Base-by-base conservation (phyloP, 768 basidiomycete species). In the Pholiota microspora region DNA sequence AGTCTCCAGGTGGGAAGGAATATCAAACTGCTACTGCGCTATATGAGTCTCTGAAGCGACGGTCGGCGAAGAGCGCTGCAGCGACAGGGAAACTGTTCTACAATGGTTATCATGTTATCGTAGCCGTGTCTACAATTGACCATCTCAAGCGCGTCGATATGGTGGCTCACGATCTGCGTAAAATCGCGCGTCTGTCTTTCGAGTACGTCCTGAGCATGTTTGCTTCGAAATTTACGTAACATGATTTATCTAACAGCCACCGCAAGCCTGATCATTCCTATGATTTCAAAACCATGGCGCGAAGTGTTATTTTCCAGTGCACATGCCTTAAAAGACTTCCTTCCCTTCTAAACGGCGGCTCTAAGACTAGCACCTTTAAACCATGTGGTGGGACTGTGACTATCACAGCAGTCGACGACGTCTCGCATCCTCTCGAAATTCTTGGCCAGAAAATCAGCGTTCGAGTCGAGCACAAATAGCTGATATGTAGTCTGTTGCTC, bases 1-100 rank as follows among this genome's bases (percentile, higher is more conserved):
- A 56, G 53, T 36, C 21, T 4, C 18, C 49, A 18, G 24, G 49
- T 1, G 54, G 47, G 7, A 53, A 51, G 9, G 68, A 72, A 54
- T 73, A 69, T 25, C 71, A 69, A 53, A 64, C 57, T 4, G 70
- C 72, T 9, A 56, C 56, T 3, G 62, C 60, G 2, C 63, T 72
- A 31, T 72, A 71, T 58, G 57, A 60, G 2, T 61, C 62, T 2
- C 52, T 67, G 28, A 65, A 60, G 45, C 32, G 21, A 13, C 36
- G 49, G 2, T 12, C 51, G 9, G 23, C 45, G 13, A 50, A 36
- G 5, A 7, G 13, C 4, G 28, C 31, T 7, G 36, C 55, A 0
- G 7, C 21, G 27, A 56, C 56, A 2, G 25, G 50, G 6, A 42
- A 50, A 15, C 55, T 57, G 2, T 16, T 49, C 1, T 61, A 64